Conservation (phyloP, 371 early-diverging fungal species). For the Umbelopsis sp. region DNA sequence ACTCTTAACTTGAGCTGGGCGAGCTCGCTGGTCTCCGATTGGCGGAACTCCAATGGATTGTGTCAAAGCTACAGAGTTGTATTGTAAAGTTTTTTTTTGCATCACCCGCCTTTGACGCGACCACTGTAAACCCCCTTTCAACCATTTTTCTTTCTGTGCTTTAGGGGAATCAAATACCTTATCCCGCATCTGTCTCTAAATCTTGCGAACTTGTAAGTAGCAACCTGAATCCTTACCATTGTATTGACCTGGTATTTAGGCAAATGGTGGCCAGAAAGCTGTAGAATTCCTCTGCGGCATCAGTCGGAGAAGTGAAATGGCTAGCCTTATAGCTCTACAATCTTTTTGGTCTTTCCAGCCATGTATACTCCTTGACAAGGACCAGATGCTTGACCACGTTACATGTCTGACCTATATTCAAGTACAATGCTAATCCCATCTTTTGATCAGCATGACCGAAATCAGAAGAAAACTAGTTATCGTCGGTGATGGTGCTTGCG, state of each 20-base stretch:
- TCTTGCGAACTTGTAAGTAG: background rate
- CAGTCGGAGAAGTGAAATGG: background rate
- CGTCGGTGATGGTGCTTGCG: conserved; percentile 98
- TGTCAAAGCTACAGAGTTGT: background rate
- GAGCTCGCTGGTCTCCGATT: background rate
- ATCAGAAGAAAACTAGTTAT: conserved; percentile 95
- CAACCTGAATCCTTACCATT: background rate
- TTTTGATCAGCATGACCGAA: conserved; percentile 64
- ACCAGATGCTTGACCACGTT: no score
- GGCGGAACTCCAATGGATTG: background rate
- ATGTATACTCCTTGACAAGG: no score
- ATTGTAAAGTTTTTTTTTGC: background rate
- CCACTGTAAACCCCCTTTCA: background rate
- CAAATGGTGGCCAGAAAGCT: no score
- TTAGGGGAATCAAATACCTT: conserved; percentile 6
- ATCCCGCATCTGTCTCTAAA: conserved; percentile 5
- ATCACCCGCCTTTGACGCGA: conserved; percentile 3
- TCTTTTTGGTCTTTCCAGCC: no score
- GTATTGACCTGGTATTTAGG: no score
- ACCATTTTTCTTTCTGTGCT: background rate
- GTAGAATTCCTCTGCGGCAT: conserved; percentile 1
- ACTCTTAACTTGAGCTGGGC: background rate
- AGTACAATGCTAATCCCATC: background rate
- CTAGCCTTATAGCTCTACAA: no score
- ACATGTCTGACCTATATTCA: no score